A percentile compares a stretch with the other conserved stretches of the same genome.
phyloP scores from a whole-genome alignment of 352 stramenopile species.

The Phytophthora nicotianae region DNA sequence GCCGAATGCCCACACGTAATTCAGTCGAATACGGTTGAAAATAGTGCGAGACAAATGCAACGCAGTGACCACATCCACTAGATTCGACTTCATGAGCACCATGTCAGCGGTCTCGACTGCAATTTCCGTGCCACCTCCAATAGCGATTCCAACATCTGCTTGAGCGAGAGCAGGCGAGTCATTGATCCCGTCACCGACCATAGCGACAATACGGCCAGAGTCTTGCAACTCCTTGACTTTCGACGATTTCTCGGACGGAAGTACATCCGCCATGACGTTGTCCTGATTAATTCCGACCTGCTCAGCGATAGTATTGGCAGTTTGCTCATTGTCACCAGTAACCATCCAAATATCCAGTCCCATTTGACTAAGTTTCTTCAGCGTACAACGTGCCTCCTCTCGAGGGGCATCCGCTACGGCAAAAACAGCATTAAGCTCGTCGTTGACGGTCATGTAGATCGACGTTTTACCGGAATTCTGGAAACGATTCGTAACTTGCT shows the following conservation, averaged over 20 bases:
- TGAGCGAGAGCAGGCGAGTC: conserved; percentile 96
- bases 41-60: conserved; percentile 95
- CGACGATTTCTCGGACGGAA: conserved; percentile 93
- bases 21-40: conserved; percentile 95
- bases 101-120: conserved; percentile 97
- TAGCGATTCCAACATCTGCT: conserved; percentile 96
- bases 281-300: conserved; percentile 88
- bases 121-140: conserved; percentile 95
- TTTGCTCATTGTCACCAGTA: conserved; percentile 96
- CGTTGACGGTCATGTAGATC: conserved; percentile 91
- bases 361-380: conserved; percentile 87
- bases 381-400: conserved; percentile 81
- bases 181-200: conserved; percentile 98
- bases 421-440: conserved; percentile 67
- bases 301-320: conserved; percentile 90
- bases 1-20: conserved; percentile 97
- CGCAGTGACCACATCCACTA: conserved; percentile 94
- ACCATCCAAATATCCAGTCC: conserved; percentile 97
- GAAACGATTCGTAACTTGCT: conserved; percentile 58
- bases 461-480: conserved; percentile 92
- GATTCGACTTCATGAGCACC: conserved; percentile 85
- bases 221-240: conserved; percentile 91
- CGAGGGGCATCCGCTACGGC: conserved; percentile 86
- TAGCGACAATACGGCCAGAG: conserved; percentile 86
- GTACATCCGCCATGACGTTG: conserved; percentile 94